phyloP scores from a whole-genome alignment of 192 early-diverging fungal genomes.

The Lunasporangiospora selenospora region DNA sequence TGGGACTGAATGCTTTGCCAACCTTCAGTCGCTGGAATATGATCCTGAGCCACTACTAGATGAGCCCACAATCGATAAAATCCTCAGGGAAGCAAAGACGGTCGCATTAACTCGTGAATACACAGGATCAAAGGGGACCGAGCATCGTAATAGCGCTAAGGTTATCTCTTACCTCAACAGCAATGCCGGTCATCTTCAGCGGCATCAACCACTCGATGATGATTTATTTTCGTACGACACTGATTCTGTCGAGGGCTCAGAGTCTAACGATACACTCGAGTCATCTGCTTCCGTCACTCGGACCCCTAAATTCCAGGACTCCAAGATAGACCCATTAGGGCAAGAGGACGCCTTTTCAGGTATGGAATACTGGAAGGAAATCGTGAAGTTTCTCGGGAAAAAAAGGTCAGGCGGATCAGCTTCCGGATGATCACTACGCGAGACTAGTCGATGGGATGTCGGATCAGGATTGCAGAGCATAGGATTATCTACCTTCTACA shows the following conservation, averaged over 20 bases:
- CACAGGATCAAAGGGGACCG: conserved; percentile 14
- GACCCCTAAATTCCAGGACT: too few species aligned
- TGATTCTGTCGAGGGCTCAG: conserved; percentile 16
- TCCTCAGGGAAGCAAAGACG: conserved; percentile 50
- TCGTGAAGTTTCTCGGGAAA: too few species aligned
- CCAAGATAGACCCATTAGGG: background rate
- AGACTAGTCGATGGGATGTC: too few species aligned
- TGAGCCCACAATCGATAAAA: conserved; percentile 50
- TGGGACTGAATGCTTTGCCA: conserved; percentile 53
- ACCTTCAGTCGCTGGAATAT: conserved; percentile 56
- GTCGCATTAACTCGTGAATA: conserved; percentile 61
- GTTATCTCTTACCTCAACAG: conserved; percentile 14
- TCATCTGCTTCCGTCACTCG: too few species aligned
- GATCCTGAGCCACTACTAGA: conserved; percentile 56
- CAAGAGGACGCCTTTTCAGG: conserved; percentile 11
- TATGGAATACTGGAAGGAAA: conserved; percentile 29
- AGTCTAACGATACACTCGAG: too few species aligned
- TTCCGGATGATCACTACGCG: too few species aligned
- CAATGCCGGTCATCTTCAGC: conserved; percentile 17
- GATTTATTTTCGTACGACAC: conserved; percentile 28
- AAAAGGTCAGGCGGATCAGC: too few species aligned
- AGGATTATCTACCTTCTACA: too few species aligned
- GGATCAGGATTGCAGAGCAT: too few species aligned
- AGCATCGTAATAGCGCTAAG: conserved; percentile 10
- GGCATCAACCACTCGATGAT: conserved; percentile 10